Percentiles rank a stretch among this genome's conserved stretches.
Conservation (phyloP, 2,329 filamentous ascomycete species). For the Penicillium griseofulvum region DNA sequence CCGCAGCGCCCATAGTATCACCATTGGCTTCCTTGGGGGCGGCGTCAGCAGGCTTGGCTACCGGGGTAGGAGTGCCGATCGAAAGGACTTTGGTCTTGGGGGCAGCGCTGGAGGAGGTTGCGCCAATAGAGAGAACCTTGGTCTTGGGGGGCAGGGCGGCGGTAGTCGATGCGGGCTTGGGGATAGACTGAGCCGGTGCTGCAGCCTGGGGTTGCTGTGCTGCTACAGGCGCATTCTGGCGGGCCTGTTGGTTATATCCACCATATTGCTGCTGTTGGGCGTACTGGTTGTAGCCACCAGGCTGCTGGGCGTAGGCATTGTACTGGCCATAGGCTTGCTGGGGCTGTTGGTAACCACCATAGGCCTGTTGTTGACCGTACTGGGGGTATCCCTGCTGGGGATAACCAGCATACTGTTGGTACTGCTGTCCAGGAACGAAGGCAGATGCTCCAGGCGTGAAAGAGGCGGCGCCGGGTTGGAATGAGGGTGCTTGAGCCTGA, state of each 20-base stretch:
- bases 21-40: slow-evolving; percentile 43
- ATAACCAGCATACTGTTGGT: slow-evolving; percentile 53
- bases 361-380: slow-evolving; percentile 31
- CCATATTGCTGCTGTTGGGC: slow-evolving; percentile 52
- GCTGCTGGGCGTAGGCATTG: slow-evolving; percentile 43
- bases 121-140: slow-evolving; percentile 62
- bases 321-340: slow-evolving; percentile 41
- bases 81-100: slow-evolving; percentile 74
- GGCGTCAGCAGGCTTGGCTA: slow-evolving; percentile 48
- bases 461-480: slow-evolving; percentile 65
- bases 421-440: slow-evolving; percentile 72
- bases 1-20: slow-evolving; percentile 48
- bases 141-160: slow-evolving; percentile 53
- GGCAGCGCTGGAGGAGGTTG: slow-evolving; percentile 43
- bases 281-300: slow-evolving; percentile 61
- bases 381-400: slow-evolving; percentile 36
- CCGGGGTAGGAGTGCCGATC: slow-evolving; percentile 56
- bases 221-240: slow-evolving; percentile 47
- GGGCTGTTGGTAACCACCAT: slow-evolving; percentile 39
- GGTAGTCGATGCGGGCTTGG: slow-evolving; percentile 49
- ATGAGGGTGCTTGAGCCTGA: slow-evolving; percentile 52
- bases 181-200: slow-evolving; percentile 44
- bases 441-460: slow-evolving; percentile 71
- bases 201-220: slow-evolving; percentile 39
- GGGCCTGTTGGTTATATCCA: slow-evolving; percentile 58